Evolutionary conservation across 139 green algal genomes (phyloP).

Genomic region (Asterochloris sp.): DNA sequence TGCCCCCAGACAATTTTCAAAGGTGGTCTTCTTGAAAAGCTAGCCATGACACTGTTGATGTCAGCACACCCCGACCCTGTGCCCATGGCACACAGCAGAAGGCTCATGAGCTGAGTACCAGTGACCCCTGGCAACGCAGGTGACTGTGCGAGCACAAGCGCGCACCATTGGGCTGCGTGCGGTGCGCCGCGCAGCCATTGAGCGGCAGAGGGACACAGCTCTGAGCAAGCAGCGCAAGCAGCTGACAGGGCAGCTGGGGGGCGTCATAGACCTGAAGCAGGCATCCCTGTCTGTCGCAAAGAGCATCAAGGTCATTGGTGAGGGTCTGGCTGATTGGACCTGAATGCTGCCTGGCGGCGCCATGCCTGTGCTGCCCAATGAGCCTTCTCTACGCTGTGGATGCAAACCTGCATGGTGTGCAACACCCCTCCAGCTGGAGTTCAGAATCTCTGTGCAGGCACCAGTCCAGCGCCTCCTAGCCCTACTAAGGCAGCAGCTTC

Average conservation of each 20-base stretch:
- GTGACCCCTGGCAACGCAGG: conserved; percentile 12
- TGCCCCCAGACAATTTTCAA: not conserved
- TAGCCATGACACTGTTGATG: not conserved
- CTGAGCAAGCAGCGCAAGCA: conserved; percentile 46
- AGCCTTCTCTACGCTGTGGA: too few species aligned
- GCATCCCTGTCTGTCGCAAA: conserved; percentile 6
- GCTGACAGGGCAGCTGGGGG: conserved; percentile 24
- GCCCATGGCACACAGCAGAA: not conserved
- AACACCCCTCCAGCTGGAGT: too few species aligned
- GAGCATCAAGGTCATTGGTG: not conserved
- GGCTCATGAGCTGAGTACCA: not conserved
- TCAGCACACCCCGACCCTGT: too few species aligned
- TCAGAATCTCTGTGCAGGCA: too few species aligned
- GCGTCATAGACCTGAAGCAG: not conserved
- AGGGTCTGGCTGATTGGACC: too few species aligned
- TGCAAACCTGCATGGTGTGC: too few species aligned
- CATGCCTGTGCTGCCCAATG: too few species aligned
- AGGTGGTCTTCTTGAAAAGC: not conserved
- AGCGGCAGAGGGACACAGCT: conserved; percentile 51
- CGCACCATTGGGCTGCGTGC: conserved; percentile 54
- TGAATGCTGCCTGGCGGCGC: too few species aligned
- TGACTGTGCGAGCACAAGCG: conserved; percentile 37
- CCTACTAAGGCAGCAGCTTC: too few species aligned
- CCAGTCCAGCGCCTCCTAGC: too few species aligned
- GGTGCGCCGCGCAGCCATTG: conserved; percentile 48